Percentiles rank a stretch among this genome's conserved stretches.
Conservation (phyloP, 306 rosid genomes). For the Citrullus amarus region DNA sequence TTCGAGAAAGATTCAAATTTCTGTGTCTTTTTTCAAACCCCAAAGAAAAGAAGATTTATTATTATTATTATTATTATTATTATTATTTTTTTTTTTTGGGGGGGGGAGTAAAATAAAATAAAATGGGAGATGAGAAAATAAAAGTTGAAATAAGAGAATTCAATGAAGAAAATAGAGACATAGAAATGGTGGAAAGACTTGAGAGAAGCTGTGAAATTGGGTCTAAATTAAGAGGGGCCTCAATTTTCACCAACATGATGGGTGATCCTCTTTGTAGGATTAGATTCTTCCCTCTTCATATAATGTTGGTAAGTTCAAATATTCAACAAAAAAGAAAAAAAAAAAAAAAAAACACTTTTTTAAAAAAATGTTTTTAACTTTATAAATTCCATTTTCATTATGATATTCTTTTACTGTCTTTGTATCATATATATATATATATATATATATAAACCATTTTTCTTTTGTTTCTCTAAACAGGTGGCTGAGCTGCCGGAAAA, state of each 20-base stretch:
- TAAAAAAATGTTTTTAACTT: too few species aligned
- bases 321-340: not conserved
- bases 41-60: not conserved
- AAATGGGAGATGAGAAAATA: conserved; percentile 24
- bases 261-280: conserved; percentile 72
- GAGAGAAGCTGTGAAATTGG: conserved; percentile 67
- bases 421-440: too few species aligned
- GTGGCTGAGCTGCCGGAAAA: conserved; percentile 57
- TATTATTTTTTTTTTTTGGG: not conserved
- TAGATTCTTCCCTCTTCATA: conserved; percentile 57
- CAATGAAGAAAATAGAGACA: conserved; percentile 43
- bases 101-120: not conserved
- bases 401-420: too few species aligned
- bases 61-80: too few species aligned
- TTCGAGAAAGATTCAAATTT: conserved; percentile 24
- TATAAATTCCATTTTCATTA: too few species aligned
- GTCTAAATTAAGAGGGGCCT: conserved; percentile 42
- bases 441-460: too few species aligned
- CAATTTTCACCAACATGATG: conserved; percentile 49
- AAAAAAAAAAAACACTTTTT: too few species aligned
- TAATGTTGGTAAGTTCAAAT: conserved; percentile 45
- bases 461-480: not conserved
- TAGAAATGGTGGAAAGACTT: conserved; percentile 60
- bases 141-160: conserved; percentile 50
- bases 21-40: not conserved